Conservation (phyloP, 2,329 filamentous ascomycete genomes). For the Fonsecaea nubica region DNA sequence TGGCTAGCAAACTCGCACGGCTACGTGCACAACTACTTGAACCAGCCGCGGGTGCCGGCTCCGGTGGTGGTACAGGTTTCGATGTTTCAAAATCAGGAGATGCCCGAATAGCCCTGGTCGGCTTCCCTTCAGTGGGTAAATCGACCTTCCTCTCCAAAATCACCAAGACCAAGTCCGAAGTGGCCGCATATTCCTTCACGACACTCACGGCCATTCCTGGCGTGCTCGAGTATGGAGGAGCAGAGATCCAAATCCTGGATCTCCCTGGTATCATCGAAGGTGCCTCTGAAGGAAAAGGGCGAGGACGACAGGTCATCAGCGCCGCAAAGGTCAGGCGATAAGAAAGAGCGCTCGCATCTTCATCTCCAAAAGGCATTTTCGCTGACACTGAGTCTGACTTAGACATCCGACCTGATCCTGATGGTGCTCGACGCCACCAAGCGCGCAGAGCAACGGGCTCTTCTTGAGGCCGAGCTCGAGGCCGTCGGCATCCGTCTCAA, state of each 20-base stretch:
- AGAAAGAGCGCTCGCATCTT: no score
- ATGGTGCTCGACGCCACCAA: constrained; percentile 99
- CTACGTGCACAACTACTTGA: constrained; percentile 93
- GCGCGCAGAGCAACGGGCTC: constrained; percentile 85
- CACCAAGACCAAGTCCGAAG: constrained; percentile 95
- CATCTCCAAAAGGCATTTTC: no score
- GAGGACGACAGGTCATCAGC: constrained; percentile 94
- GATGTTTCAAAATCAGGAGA: constrained; percentile 96
- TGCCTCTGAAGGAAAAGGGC: constrained; percentile 90
- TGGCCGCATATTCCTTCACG: constrained; percentile 96
- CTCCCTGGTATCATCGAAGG: constrained; percentile 98
- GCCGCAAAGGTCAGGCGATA: constrained; percentile 73
- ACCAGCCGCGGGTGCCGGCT: constrained; percentile 78
- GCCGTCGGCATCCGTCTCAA: constrained; percentile 95
- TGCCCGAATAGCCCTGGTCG: constrained; percentile 93
- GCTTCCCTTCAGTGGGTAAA: constrained; percentile 98
- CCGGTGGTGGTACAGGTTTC: constrained; percentile 79
- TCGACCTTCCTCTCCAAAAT: constrained; percentile 99
- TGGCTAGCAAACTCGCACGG: constrained; percentile 84
- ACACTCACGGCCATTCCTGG: constrained; percentile 96
- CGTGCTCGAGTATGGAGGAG: constrained; percentile 95
- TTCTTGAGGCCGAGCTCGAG: constrained; percentile 91
- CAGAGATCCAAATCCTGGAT: constrained; percentile 97
- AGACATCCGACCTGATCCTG: constrained; percentile 75
- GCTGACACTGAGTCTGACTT: not conserved